Evolutionary conservation across 2,329 filamentous ascomycete species (phyloP).

Genomic region (Ampelomyces quisqualis): DNA sequence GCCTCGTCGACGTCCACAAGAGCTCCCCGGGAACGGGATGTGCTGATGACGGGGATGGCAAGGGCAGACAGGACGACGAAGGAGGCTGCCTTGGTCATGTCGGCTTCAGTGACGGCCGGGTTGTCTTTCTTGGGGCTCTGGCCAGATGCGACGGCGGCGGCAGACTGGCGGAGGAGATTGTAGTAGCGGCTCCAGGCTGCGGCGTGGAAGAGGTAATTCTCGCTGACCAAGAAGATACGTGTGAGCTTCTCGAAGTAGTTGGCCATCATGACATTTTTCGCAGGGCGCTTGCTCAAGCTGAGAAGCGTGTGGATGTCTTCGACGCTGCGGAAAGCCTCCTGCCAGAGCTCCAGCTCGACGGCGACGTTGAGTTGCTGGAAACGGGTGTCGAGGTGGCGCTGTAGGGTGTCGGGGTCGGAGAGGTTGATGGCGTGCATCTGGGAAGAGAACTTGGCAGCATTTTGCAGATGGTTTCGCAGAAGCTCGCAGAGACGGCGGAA

Average conservation of each 20-base stretch:
- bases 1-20: constrained; percentile 96
- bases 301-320: constrained; percentile 98
- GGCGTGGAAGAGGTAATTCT: constrained; percentile 99
- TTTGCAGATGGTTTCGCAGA: constrained; percentile 97
- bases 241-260: constrained; percentile 99
- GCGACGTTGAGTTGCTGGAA: constrained; percentile 99
- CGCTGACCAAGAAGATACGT: constrained; percentile 95
- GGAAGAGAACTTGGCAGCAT: constrained; percentile 96
- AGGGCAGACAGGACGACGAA: constrained; percentile 94
- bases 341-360: constrained; percentile 96
- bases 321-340: constrained; percentile 98
- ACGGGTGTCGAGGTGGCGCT: constrained; percentile 94
- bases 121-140: constrained; percentile 94
- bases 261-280: constrained; percentile 99
- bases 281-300: constrained; percentile 94
- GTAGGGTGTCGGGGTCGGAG: constrained; percentile 93
- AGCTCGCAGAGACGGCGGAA: constrained; percentile 98
- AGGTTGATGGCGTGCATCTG: constrained; percentile 99
- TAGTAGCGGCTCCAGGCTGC: constrained; percentile 98
- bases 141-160: constrained; percentile 76
- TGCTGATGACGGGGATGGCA: constrained; percentile 99
- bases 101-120: constrained; percentile 81
- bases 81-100: constrained; percentile 90
- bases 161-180: constrained; percentile 89
- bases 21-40: constrained; percentile 89